Evolutionary conservation across 805 yeast genomes (phyloP).

Genomic region (Ogataea chonburiensis): DNA sequence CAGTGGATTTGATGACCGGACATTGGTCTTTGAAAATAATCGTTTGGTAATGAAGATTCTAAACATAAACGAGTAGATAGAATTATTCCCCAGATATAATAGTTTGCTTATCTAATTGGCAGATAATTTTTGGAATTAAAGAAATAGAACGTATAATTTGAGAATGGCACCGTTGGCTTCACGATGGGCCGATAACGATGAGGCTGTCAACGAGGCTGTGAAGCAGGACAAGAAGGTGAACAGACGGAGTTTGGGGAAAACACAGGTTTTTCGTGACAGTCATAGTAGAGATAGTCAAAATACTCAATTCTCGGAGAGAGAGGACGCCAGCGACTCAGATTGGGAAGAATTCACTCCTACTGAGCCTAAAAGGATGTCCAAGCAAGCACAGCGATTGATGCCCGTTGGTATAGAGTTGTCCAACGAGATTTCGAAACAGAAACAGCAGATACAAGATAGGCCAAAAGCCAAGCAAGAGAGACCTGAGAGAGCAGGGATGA

Average conservation of each 20-base stretch:
- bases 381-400: constrained; percentile 18
- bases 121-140: constrained; percentile 1
- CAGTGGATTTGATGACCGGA: constrained; percentile 4
- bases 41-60: background rate
- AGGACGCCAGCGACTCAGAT: constrained; percentile 4
- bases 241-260: background rate
- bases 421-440: background rate
- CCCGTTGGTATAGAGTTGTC: constrained; percentile 8
- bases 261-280: constrained; percentile 1
- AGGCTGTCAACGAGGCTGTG: constrained; percentile 24
- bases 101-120: constrained; percentile 16
- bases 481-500: background rate
- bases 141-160: constrained; percentile 2
- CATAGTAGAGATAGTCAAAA: constrained; percentile 7
- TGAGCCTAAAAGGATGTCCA: constrained; percentile 10
- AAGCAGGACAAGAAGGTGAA: constrained; percentile 19
- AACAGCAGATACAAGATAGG: constrained; percentile 1
- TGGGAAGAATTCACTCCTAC: constrained; percentile 15
- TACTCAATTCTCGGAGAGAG: constrained; percentile 5
- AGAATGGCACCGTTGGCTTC: constrained; percentile 24
- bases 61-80: constrained; percentile 1
- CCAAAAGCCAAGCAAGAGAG: constrained; percentile 7
- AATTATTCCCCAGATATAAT: constrained; percentile 10
- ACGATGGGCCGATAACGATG: constrained; percentile 35
- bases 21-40: background rate